Conservation (phyloP, 208 protist species). For the Leishmania arabica region DNA sequence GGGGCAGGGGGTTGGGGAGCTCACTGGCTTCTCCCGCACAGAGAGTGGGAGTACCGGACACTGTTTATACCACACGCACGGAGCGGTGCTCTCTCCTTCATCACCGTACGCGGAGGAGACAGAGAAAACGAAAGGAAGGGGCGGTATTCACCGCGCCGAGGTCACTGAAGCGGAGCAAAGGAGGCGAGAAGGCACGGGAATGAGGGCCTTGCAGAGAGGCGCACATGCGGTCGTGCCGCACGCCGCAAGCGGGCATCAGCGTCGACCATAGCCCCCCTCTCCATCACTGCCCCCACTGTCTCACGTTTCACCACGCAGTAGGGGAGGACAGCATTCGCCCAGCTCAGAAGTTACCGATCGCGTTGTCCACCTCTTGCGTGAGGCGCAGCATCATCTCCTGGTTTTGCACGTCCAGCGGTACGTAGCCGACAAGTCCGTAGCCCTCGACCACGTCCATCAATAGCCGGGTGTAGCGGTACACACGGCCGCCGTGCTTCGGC, state of each 20-base stretch:
- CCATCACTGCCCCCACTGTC: neutral
- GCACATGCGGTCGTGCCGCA: neutral
- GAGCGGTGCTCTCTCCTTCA: neutral
- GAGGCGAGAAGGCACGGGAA: too few species aligned
- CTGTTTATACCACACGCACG: neutral
- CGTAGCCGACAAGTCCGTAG: constrained; percentile 94
- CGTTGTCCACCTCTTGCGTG: constrained; percentile 86
- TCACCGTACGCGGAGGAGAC: neutral
- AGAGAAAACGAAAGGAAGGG: neutral
- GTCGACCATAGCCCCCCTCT: neutral
- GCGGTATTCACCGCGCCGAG: neutral
- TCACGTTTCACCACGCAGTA: neutral
- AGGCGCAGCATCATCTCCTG: constrained; percentile 87
- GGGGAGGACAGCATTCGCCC: too few species aligned
- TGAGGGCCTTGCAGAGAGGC: neutral
- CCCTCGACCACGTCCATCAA: constrained; percentile 95
- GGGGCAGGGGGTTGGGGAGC: neutral
- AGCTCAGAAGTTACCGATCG: constrained; percentile 70
- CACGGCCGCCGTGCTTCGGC: constrained; percentile 56
- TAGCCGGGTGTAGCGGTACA: constrained; percentile 79
- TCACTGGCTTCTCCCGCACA: neutral
- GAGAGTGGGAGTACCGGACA: neutral
- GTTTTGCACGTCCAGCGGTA: constrained; percentile 86
- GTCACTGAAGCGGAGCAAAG: neutral
- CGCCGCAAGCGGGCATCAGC: neutral